Evolutionary conservation across 352 stramenopile species (phyloP), one percentile per base, ranked within the genome.

Genomic region (Pythium myriotylum): DNA sequence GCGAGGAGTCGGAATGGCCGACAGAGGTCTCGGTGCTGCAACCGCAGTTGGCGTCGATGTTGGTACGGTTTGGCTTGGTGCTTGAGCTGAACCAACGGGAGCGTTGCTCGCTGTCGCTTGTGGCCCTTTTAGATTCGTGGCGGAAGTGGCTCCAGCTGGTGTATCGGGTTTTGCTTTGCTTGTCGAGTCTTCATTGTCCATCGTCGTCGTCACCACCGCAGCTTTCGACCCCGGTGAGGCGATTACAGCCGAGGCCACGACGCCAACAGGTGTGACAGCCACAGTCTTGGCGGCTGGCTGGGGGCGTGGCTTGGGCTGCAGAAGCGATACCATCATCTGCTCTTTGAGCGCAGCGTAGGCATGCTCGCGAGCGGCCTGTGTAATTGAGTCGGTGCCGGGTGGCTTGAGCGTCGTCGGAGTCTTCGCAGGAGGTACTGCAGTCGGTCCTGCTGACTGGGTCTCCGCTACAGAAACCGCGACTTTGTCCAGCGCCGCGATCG

Each of bases 301-400:
- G 55, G 47, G 70, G 1, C 29, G 42, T 4, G 50, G 32, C 46
- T 77, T 77, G 3, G 54, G 71, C 50, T 84, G 66, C 20, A 78
- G 32, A 59, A 84, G 65, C 49, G 72, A 74, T n/a, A 70, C 61
- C 66, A 86, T 61, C 26, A 89, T 74, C 24, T 89, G 76, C 8
- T 73, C 57, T 45, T 91, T 91, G 8, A 91, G n/a, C 26, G 78
- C 67, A 3, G 74, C 65, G 53, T 91, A 91, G 27, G 79, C 77
- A 1, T 82, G 76, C 60, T 91, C 79, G 19, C 75, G 67, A 20
- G 66, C 58, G 14, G 64, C 60, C 5, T 77, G 41, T 0, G 70
- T 62, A 23, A 76, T 71, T 6, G 58, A 53, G 17, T 67, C 59
- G 0, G 26, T 9, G 12, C 57, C 19, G 0, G 67, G 57, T 19